phyloP scores from a whole-genome alignment of 192 early-diverging fungal genomes.

The Podila horticola region DNA sequence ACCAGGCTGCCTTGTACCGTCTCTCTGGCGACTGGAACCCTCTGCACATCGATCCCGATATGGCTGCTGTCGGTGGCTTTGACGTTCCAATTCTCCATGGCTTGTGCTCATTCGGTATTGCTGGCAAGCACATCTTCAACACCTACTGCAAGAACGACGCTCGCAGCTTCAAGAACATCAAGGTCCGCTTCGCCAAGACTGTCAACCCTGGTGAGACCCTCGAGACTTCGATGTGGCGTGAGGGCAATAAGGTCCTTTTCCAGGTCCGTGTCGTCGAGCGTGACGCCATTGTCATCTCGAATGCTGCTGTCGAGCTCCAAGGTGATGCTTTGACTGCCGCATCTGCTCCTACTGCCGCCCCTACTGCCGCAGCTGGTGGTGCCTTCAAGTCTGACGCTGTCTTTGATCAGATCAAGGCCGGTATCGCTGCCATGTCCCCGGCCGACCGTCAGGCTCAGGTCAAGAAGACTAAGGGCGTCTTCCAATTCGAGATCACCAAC shows the following conservation, averaged over 20 bases:
- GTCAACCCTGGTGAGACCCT: conserved; percentile 98
- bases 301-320: conserved; percentile 65
- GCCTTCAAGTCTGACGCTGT: conserved; percentile 72
- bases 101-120: conserved; percentile 92
- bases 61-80: conserved; percentile 95
- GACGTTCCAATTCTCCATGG: conserved; percentile 98
- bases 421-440: conserved; percentile 57
- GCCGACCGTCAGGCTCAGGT: conserved; percentile 66
- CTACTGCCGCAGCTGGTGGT: not conserved
- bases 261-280: conserved; percentile 95
- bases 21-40: conserved; percentile 97
- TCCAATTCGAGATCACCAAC: conserved; percentile 59
- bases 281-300: conserved; percentile 87
- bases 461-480: conserved; percentile 64
- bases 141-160: conserved; percentile 78
- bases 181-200: conserved; percentile 88
- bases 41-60: conserved; percentile 96
- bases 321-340: conserved; percentile 44
- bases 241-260: conserved; percentile 92
- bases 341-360: not conserved
- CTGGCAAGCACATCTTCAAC: conserved; percentile 89
- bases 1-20: conserved; percentile 96
- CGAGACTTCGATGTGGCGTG: conserved; percentile 97
- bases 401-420: conserved; percentile 70
- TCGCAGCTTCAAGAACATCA: conserved; percentile 81